phyloP scores from a whole-genome alignment of 352 stramenopile species.

The Blastocystis sp. region DNA sequence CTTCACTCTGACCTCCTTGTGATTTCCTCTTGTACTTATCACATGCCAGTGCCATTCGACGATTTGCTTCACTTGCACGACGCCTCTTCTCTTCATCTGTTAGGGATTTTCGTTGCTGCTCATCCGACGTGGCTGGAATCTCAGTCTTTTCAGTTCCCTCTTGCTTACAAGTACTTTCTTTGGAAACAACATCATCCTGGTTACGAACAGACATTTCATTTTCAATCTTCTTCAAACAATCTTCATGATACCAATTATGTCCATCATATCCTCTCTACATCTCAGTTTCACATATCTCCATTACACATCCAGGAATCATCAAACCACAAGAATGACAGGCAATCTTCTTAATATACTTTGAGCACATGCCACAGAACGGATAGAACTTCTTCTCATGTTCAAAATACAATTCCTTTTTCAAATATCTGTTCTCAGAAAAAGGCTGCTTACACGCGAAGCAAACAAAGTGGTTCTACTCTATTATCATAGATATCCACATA shows the following conservation, averaged over 20 bases:
- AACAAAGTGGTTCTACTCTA: constrained; percentile 45
- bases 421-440: neutral
- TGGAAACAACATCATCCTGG: neutral
- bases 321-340: neutral
- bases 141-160: neutral
- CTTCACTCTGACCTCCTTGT: neutral
- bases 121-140: neutral
- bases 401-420: constrained; percentile 15
- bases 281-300: neutral
- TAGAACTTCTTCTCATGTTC: neutral
- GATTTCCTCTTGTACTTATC: neutral
- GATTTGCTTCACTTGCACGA: constrained; percentile 15
- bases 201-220: neutral
- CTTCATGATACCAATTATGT: constrained; percentile 18
- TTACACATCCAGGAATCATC: constrained; percentile 15
- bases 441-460: constrained; percentile 47
- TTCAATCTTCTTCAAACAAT: neutral
- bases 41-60: neutral
- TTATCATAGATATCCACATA: neutral
- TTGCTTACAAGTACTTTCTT: neutral
- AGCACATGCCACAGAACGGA: neutral
- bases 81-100: neutral
- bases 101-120: neutral
- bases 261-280: constrained; percentile 32
- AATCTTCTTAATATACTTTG: neutral